Evolutionary conservation across 352 stramenopile species (phyloP).

Genomic region (Globisporangium cystogenes): DNA sequence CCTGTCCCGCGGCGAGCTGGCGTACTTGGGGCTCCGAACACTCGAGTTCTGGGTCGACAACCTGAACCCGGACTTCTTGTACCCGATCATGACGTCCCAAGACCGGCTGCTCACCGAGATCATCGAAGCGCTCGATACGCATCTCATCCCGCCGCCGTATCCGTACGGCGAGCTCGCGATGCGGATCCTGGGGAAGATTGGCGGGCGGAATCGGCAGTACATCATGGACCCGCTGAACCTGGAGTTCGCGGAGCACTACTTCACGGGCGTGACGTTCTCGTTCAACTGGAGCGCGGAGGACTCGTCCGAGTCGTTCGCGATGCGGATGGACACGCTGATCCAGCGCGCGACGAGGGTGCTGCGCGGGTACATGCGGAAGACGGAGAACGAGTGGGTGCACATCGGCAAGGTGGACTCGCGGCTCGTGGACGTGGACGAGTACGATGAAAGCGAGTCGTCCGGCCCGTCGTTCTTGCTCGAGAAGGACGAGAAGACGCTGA

Average conservation of each 20-base stretch:
- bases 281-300: constrained; percentile 39
- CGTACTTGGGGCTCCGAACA: constrained; percentile 93
- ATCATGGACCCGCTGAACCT: constrained; percentile 81
- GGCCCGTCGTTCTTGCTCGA: constrained; percentile 53
- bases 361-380: constrained; percentile 55
- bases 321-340: constrained; percentile 63
- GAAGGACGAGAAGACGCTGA: constrained; percentile 83
- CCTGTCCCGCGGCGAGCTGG: constrained; percentile 91
- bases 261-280: constrained; percentile 38
- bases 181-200: constrained; percentile 97
- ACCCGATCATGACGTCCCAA: constrained; percentile 90
- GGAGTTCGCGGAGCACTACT: constrained; percentile 39
- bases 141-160: constrained; percentile 96
- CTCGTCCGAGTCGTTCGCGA: constrained; percentile 16
- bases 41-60: constrained; percentile 99
- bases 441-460: constrained; percentile 47
- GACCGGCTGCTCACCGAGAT: constrained; percentile 90
- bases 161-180: constrained; percentile 95
- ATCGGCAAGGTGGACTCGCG: constrained; percentile 53
- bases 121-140: constrained; percentile 93
- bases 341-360: constrained; percentile 41
- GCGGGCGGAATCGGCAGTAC: constrained; percentile 89
- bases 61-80: constrained; percentile 96
- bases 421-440: constrained; percentile 56
- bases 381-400: constrained; percentile 40